phyloP scores from a whole-genome alignment of 345 rosid species.

The Jatropha curcas region DNA sequence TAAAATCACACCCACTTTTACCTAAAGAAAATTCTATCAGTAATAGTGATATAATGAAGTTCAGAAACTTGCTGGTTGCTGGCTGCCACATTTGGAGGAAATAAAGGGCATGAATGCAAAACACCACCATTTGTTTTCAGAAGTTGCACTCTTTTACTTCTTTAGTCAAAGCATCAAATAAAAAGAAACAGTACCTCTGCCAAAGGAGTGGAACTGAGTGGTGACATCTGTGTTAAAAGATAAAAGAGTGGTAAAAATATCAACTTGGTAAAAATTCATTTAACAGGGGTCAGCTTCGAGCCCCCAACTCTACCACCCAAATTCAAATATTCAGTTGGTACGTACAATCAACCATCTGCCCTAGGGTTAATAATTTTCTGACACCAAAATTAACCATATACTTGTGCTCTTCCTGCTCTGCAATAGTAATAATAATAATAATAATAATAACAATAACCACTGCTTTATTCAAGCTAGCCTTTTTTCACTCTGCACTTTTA shows the following conservation, averaged over 20 bases:
- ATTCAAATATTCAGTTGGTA: slow-evolving; percentile 1
- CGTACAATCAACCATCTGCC: not conserved
- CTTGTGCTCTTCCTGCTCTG: too few species aligned
- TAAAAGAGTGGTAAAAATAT: slow-evolving; percentile 1
- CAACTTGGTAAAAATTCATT: not conserved
- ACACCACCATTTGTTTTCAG: not conserved
- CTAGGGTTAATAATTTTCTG: slow-evolving; percentile 10
- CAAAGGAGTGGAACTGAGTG: not conserved
- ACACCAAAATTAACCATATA: not conserved
- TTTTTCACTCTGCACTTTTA: too few species aligned
- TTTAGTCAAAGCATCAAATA: not conserved
- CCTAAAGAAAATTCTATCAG: too few species aligned
- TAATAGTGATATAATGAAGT: too few species aligned
- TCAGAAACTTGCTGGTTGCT: too few species aligned
- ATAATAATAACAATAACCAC: too few species aligned
- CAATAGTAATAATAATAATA: too few species aligned
- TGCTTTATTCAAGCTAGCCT: too few species aligned
- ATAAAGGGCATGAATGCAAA: not conserved
- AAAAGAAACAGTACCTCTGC: slow-evolving; percentile 6
- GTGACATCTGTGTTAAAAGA: too few species aligned
- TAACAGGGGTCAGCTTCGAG: slow-evolving; percentile 18
- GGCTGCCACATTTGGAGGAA: slow-evolving; percentile 8
- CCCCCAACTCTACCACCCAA: slow-evolving; percentile 4
- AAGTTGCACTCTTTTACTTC: not conserved
- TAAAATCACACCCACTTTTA: too few species aligned